Base-by-base conservation (phyloP, 306 rosid genomes). In the Quercus glauca region DNA sequence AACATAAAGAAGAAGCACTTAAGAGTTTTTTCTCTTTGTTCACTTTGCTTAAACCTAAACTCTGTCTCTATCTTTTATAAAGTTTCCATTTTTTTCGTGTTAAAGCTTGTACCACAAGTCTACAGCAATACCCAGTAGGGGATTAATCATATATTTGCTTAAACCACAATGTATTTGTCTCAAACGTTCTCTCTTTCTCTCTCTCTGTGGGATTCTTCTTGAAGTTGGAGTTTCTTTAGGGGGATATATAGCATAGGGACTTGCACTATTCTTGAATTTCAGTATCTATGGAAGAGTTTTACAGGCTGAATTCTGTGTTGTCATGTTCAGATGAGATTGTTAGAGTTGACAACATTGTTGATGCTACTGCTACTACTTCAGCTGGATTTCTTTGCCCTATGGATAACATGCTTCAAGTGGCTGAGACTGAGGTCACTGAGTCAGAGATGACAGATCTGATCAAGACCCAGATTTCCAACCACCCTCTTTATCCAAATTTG, bases 391-490 rank as follows among this genome's bases (percentile, higher is more conserved):
- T 71, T 21, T 89, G 78, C 49, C 86, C 83, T 4, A 55, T 64
- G 71, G 64, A 65, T 41, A 55, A 76, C 79, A 53, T 81, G 75
- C 74, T 83, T 33, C 87, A 64, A 5, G 51, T 63, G 25, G 71
- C 75, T 52, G 83, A 83, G 70, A 65, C 76, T 10, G 73, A 69
- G 76, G 68, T 69, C 78, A 52, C 74, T 29, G 82, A 84, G 15
- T 69, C 76, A 25, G 81, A 76, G 18, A 80, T 85, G 73, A 74
- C 87, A 73, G 91, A 90, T 82, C 87, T 78, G 25, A 64, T 90
- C 71, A 94, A 94, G 81, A 57, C 82, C 78, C 96, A 88, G 88
- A 94, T 94, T 76, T 88, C 89, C 55, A 83, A 72, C 78, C 98
- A 94, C 23, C 98, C 98, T 74, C 89, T 86, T 60, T 92, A 85